Base-by-base conservation (phyloP, 768 basidiomycete species). In the Auricularia sp. region DNA sequence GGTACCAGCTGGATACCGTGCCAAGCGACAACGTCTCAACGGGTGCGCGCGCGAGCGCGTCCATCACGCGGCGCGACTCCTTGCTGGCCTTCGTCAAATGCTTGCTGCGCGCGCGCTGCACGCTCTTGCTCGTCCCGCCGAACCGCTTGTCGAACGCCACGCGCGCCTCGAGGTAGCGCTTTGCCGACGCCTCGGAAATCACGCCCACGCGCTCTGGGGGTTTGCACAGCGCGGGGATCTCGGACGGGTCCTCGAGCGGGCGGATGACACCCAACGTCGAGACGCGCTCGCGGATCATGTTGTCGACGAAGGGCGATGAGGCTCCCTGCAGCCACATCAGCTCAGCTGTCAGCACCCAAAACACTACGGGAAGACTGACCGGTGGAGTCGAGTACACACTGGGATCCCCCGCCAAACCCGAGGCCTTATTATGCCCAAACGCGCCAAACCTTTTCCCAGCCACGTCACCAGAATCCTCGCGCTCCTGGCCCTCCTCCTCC, bases 221-320 rank as follows among this genome's bases (percentile, higher is more conserved):
- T 16, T 95, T 75, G 36, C 79, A 79, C 65, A 95, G 79, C 3
- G 86, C 90, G 14, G 77, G 75, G 0, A 98, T 78, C 61, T 90
- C 85, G 14, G 74, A 71, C 68, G 86, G 84, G 0, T 87, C 77
- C 68, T 98, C 95, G 42, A 99, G 77, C 0, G 89, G 80, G 18
- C 94, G 84, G n/a, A 93, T 78, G n/a, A 87, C 74, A 6, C 97
- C 97, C 10, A 81, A 82, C 1, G 86, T 90, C 1, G 89, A 88
- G 34, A 98, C 85, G 21, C 97, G 83, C 75, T 98, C 96, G 42
- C 96, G 85, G 64, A 98, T 91, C 87, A 98, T 97, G 44, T 80
- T 77, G 62, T 82, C 82, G 21, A 65, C 70, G 68, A 74, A 76
- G 5, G 76, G 74, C 34, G 36, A 65, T 16, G 18, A 34, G 14